Evolutionary conservation across 352 stramenopile species (phyloP), one percentile per base, ranked within the genome.

Genomic region (Phytophthora sp.): DNA sequence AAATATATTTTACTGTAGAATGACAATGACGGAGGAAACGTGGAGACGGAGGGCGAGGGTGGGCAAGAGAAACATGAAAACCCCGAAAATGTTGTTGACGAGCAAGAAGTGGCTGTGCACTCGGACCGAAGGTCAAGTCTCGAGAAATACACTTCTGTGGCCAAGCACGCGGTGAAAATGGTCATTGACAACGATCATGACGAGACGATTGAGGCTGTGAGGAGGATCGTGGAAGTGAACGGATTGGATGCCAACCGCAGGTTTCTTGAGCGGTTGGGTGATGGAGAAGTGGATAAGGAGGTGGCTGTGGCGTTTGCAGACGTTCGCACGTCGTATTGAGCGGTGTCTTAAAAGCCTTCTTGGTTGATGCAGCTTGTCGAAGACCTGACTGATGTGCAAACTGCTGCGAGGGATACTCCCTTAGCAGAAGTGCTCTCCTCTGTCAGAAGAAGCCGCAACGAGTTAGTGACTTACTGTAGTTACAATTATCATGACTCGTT

Each of bases 301-400:
- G n/a, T 43, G 21, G 12, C 20, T 13, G 39, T 46, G 18, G 21
- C 39, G 21, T 28, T 11, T n/a, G 17, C 39, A 10, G 21, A 46
- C 31, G 17, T 42, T 43, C 46, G 30, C 28, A 62, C 32, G 7
- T 56, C 42, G 26, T 53, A 53, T 48, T 35, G 45, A 37, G 17
- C 42, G 34, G 42, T 42, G 26, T 55, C 34, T 10, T 31, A 62
- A 28, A 62, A 62, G 8, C 24, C 31, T 5, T 42, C 42, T 15
- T 62, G 42, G 35, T 17, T 56, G 5, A 63, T 63, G 26, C 54
- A 63, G 18, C 35, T 63, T 28, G 43, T 63, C 13, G 43, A 56
- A 15, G 46, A 63, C 34, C 20, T 63, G 2, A 63, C 23, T 21
- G 34, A 38, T 41, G 12, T 63, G 32, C 26, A 35, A 17, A 44